Base-by-base conservation (phyloP, 306 rosid genomes). In the Dryas alaskensis region DNA sequence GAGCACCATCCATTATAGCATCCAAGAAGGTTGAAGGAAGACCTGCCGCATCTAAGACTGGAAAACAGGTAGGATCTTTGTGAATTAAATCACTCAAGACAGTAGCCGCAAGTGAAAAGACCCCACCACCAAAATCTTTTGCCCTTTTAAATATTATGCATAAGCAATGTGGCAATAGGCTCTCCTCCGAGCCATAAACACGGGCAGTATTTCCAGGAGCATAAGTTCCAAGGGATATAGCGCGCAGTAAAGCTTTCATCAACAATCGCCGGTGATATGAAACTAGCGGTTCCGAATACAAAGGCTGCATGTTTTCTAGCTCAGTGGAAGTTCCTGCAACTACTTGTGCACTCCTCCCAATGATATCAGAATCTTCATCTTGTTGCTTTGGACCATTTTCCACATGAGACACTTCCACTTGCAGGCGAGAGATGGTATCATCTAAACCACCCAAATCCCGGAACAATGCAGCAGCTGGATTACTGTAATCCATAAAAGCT, bases 391-490 rank as follows among this genome's bases (percentile, higher is more conserved):
- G 82, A 82, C 82, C 84, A 84, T 83, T 88, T 85, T 89, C 99
- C 70, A 94, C 90, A 71, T 80, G 78, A 12, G 95, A 86, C 22
- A 92, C 97, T 84, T 95, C 99, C 83, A 88, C 75, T 85, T 90
- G 88, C 76, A 95, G 73, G 57, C 99, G 96, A 82, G 89, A 84
- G 72, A 92, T 90, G 65, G 97, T 86, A 79, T 90, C 98, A 72
- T 95, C 99, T 81, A 95, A 88, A 70, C 99, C 99, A 53, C 99
- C 99, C 90, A 95, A 90, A 75, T 95, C 99, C 79, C 98, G 90
- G 79, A 95, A 95, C 79, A 95, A 79, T 4, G 96, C 93, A 48
- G 93, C 97, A 57, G 99, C 99, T 12, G 97, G 96, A 86, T 92
- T 95, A 74, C 99, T 95, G 79, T 88, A 95, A 78, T 95, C 99